Evolutionary conservation across 1,139 yeast species (phyloP), one percentile per base, ranked within the genome.

Genomic region (Diutina ranongensis): DNA sequence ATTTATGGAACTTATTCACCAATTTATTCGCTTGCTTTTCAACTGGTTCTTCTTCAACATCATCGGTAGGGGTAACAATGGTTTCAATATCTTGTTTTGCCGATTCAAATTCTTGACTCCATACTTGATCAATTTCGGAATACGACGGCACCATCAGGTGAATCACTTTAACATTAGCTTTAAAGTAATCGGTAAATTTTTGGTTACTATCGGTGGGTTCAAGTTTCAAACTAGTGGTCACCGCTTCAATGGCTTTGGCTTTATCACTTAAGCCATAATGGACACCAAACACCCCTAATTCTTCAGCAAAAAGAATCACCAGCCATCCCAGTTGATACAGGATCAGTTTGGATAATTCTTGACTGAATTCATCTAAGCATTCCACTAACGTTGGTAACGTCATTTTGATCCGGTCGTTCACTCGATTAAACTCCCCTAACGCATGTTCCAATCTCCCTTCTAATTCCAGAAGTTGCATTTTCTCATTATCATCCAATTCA

Each of bases 291-390:
- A 67, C 61, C 18, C 53, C 46, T 34, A 73, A 48, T 13, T 62
- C 60, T 2, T 55, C 52, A 28, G 55, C 49, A 16, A 73, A 55
- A 13, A 60, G 57, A 18, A 58, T 54, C 46, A 59, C 62, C 2
- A 68, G 60, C 15, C 61, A 62, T 20, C 55, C 44, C 47, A 68
- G 63, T 52, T 67, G 58, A 55, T 64, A 58, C 49, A 72, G 28
- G 45, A 60, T 49, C 53, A 62, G 59, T 47, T 67, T 60, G 4
- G 73, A 59, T 12, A 75, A 49, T 44, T 62, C 60, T 44, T 68
- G 74, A 15, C 77, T 60, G 51, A 76, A 76, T 55, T 78, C 82
- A 32, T 77, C 77, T 48, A 77, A 57, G 38, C 68, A 62, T 7
- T 65, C 57, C 45, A 74, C 57, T 3, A 71, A 61, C 49, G 69